Conservation (phyloP, 2,329 filamentous ascomycete species). For the Myriosclerotinia duriaeana region DNA sequence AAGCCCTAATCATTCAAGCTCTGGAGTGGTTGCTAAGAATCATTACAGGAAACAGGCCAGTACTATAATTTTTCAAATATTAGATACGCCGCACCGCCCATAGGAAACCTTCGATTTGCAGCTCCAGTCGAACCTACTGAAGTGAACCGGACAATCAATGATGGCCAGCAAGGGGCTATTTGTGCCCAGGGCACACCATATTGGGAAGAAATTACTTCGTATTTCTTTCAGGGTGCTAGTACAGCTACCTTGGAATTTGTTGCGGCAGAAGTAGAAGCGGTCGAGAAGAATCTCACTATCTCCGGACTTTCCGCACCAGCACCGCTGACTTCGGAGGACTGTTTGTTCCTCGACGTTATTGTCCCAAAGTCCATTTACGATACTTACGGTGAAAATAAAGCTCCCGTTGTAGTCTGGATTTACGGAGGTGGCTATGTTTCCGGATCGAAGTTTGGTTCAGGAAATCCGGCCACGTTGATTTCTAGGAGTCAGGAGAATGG, state of each 20-base stretch:
- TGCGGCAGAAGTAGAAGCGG: conserved; percentile 13
- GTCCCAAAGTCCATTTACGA: conserved; percentile 45
- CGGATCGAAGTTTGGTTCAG: conserved; percentile 43
- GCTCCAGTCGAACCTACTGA: conserved; percentile 42
- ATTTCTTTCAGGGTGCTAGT: conserved; percentile 14
- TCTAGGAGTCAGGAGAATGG: conserved; percentile 35
- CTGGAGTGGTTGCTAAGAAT: conserved; percentile 6
- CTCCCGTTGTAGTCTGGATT: conserved; percentile 26
- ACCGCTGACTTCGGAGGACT: conserved; percentile 44
- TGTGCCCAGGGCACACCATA: conserved; percentile 33
- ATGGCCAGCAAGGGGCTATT: conserved; percentile 30
- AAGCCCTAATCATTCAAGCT: not conserved
- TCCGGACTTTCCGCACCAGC: conserved; percentile 13
- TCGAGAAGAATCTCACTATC: conserved; percentile 17
- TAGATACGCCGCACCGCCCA: conserved; percentile 47
- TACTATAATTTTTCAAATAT: conserved; percentile 48
- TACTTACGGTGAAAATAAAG: conserved; percentile 11
- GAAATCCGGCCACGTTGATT: conserved; percentile 45
- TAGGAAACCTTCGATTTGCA: conserved; percentile 47
- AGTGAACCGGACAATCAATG: conserved; percentile 39
- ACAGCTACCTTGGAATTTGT: conserved; percentile 15
- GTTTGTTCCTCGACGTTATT: conserved; percentile 50
- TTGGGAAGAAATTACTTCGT: conserved; percentile 16
- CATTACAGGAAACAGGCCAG: conserved; percentile 35
- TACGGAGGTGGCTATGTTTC: conserved; percentile 47